Conservation (phyloP, 768 basidiomycete genomes). For the Russula lepida region DNA sequence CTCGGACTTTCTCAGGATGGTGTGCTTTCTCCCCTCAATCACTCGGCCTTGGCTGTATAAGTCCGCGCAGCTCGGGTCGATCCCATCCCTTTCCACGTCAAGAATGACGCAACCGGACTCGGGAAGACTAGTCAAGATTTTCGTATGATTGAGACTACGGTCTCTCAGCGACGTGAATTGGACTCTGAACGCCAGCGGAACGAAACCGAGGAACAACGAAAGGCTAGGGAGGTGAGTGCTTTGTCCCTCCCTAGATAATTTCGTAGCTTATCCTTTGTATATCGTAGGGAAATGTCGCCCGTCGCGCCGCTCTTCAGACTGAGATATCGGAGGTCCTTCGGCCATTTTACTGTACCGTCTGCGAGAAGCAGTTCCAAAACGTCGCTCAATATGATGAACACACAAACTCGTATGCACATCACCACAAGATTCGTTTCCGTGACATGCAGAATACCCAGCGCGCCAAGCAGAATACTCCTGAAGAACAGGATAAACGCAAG, state of each 20-base stretch:
- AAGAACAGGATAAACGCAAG: conserved; percentile 64
- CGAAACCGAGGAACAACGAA: conserved; percentile 73
- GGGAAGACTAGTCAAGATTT: conserved; percentile 75
- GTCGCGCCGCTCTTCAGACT: conserved; percentile 52
- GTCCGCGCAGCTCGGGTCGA: conserved; percentile 59
- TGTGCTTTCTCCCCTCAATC: conserved; percentile 26
- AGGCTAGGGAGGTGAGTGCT: conserved; percentile 53
- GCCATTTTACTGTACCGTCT: conserved; percentile 73
- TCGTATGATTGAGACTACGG: conserved; percentile 77
- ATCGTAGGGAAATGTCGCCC: conserved; percentile 52
- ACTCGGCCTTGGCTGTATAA: not conserved
- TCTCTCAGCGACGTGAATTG: conserved; percentile 68
- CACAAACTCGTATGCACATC: conserved; percentile 82
- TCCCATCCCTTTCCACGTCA: conserved; percentile 74
- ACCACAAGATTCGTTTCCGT: conserved; percentile 72
- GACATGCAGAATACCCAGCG: conserved; percentile 76
- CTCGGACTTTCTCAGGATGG: conserved; percentile 72
- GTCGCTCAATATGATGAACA: conserved; percentile 87
- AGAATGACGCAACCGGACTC: conserved; percentile 68
- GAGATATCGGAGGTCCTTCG: conserved; percentile 62
- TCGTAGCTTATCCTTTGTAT: not conserved
- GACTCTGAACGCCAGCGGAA: conserved; percentile 76
- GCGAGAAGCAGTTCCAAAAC: conserved; percentile 82
- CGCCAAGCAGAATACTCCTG: conserved; percentile 44
- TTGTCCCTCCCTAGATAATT: not conserved